Conservation (phyloP, 1,139 yeast species). For the Kurtzmaniella quercitrusa region DNA sequence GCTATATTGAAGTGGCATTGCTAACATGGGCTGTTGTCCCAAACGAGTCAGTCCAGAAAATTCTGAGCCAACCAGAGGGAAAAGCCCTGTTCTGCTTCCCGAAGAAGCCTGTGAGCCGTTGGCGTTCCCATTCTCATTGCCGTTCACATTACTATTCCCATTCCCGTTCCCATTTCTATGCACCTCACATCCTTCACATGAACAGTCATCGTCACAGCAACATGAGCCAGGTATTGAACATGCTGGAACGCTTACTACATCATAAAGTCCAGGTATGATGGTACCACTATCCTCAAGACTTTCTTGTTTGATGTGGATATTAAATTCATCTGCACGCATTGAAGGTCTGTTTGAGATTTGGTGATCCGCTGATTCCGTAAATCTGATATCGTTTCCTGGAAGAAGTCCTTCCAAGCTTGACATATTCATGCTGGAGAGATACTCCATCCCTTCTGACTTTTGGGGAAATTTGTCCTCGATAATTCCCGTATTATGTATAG, state of each 20-base stretch:
- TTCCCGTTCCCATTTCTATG: constrained; percentile 27
- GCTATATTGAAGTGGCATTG: not conserved
- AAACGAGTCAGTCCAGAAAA: not conserved
- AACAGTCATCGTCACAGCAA: constrained; percentile 43
- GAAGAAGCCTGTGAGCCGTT: not conserved
- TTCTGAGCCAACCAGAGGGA: too few relatives aligned
- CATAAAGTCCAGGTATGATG: constrained; percentile 12
- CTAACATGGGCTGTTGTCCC: not conserved
- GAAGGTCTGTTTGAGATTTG: too few relatives aligned
- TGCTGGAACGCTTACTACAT: constrained; percentile 29
- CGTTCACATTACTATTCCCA: not conserved
- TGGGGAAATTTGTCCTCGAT: not conserved
- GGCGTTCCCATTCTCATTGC: not conserved
- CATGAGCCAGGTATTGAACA: constrained; percentile 52
- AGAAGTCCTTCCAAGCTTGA: not conserved
- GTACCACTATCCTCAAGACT: not conserved
- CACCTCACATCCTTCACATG: constrained; percentile 45
- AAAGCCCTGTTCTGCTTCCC: too few relatives aligned
- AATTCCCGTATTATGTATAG: too few relatives aligned
- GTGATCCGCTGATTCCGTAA: not conserved
- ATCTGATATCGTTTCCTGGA: not conserved
- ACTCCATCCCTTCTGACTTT: not conserved
- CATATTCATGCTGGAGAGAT: not conserved
- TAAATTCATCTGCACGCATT: not conserved
- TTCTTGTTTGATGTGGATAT: not conserved